Evolutionary conservation across 164 flowering plant species (phyloP).

Genomic region (Aristolochia fimbriata): DNA sequence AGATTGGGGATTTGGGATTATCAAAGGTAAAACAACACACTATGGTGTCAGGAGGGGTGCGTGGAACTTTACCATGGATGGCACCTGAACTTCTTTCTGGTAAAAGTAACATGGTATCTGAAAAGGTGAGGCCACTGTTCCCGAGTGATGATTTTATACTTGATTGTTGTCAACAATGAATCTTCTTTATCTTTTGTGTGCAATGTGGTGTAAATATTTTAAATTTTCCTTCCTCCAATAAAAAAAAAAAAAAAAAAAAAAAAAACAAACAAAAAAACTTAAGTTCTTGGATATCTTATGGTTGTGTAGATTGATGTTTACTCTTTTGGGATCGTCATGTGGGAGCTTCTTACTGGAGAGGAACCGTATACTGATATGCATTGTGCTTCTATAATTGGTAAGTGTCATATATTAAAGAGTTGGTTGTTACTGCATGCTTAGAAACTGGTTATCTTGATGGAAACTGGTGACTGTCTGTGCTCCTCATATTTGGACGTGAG

Average conservation of each 20-base stretch:
- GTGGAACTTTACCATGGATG: slow-evolving; percentile 99
- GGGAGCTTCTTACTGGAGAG: slow-evolving; percentile 96
- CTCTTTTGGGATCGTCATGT: slow-evolving; percentile 91
- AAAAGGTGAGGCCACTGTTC: slow-evolving; percentile 46
- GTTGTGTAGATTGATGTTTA: slow-evolving; percentile 79
- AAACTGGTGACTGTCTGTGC: too few relatives aligned
- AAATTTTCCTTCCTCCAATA: too few relatives aligned
- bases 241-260: too few relatives aligned
- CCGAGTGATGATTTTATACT: too few relatives aligned
- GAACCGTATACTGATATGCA: slow-evolving; percentile 92
- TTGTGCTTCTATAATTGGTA: slow-evolving; percentile 92
- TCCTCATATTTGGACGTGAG: too few relatives aligned
- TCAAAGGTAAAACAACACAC: slow-evolving; percentile 93
- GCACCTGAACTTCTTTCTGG: slow-evolving; percentile 97
- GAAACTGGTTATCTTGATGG: too few relatives aligned
- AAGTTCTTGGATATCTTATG: not conserved
- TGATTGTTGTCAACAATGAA: too few relatives aligned
- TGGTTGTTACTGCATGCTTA: too few relatives aligned
- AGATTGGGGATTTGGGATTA: slow-evolving; percentile 96
- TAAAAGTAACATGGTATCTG: slow-evolving; percentile 87
- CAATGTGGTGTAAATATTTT: too few relatives aligned
- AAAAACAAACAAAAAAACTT: too few relatives aligned
- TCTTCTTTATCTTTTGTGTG: not conserved
- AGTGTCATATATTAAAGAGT: not conserved
- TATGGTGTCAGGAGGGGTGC: slow-evolving; percentile 91